A percentile compares a stretch with the other conserved stretches of the same genome.
phyloP scores from a whole-genome alignment of 345 rosid species.

The Punica granatum region DNA sequence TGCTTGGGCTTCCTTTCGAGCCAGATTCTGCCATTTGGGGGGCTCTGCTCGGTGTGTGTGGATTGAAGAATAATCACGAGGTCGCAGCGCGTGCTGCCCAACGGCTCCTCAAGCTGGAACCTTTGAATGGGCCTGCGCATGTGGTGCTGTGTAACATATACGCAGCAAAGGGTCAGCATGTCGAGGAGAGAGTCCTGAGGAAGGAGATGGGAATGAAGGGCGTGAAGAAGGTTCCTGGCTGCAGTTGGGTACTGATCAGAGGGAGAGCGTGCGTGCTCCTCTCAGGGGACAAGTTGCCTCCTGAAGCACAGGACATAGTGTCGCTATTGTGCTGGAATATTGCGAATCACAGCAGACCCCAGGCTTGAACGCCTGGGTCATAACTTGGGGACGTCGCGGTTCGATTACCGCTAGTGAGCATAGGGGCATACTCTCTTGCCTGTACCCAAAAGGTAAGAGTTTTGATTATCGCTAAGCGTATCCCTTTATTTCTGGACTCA shows the following conservation, averaged over 20 bases:
- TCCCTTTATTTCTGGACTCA: too few relatives aligned
- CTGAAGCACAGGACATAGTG: constrained; percentile 25
- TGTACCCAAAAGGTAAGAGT: too few relatives aligned
- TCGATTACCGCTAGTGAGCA: too few relatives aligned
- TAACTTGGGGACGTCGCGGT: background rate
- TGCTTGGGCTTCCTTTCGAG: constrained; percentile 27
- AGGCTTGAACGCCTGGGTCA: background rate
- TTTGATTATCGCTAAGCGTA: too few relatives aligned
- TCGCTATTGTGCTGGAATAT: constrained; percentile 23
- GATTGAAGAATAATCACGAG: constrained; percentile 28
- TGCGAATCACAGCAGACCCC: constrained; percentile 2
- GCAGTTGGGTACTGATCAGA: constrained; percentile 61
- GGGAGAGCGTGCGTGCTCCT: constrained; percentile 44
- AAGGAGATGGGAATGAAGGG: constrained; percentile 66
- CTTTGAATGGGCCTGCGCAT: constrained; percentile 59
- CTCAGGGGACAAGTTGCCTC: constrained; percentile 47
- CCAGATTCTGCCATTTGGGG: constrained; percentile 43
- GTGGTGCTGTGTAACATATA: constrained; percentile 59
- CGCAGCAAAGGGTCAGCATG: constrained; percentile 40
- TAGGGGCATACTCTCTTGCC: too few relatives aligned
- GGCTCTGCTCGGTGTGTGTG: constrained; percentile 48
- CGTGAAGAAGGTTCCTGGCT: constrained; percentile 74
- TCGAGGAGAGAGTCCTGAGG: constrained; percentile 52
- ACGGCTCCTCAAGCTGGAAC: constrained; percentile 51
- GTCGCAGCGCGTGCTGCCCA: constrained; percentile 43